Evolutionary conservation across 441 rosid species (phyloP).

Genomic region (Melastoma candidum): DNA sequence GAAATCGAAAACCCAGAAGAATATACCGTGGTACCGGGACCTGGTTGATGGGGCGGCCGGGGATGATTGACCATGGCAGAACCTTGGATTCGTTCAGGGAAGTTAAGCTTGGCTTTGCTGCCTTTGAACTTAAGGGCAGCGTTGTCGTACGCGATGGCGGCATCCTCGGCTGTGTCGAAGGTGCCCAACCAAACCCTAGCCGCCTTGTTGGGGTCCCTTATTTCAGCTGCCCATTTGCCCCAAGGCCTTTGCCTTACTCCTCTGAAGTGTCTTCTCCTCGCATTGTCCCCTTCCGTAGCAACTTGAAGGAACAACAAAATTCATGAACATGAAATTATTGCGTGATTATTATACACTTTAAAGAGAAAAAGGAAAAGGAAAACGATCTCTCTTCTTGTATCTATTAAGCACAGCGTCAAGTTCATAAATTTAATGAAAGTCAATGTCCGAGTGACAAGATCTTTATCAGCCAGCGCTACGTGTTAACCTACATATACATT

Average conservation of each 20-base stretch:
- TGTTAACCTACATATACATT: too few species aligned
- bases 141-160: slow-evolving; percentile 78
- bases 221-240: slow-evolving; percentile 99
- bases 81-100: slow-evolving; percentile 74
- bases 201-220: slow-evolving; percentile 91
- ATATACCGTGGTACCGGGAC: slow-evolving; percentile 10
- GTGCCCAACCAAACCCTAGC: slow-evolving; percentile 97
- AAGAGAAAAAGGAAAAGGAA: too few species aligned
- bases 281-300: background rate
- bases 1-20: slow-evolving; percentile 13
- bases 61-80: background rate
- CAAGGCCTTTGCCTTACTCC: slow-evolving; percentile 98
- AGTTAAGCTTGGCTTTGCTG: slow-evolving; percentile 67
- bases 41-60: slow-evolving; percentile 14
- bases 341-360: too few species aligned
- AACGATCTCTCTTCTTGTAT: too few species aligned
- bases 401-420: too few species aligned
- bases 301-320: too few species aligned
- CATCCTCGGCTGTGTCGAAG: slow-evolving; percentile 89
- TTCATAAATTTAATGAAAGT: too few species aligned
- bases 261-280: slow-evolving; percentile 68
- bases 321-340: too few species aligned
- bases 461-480: too few species aligned
- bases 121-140: slow-evolving; percentile 77
- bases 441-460: too few species aligned